Evolutionary conservation across 768 basidiomycete species (phyloP).

Genomic region (Daedalea quercina): DNA sequence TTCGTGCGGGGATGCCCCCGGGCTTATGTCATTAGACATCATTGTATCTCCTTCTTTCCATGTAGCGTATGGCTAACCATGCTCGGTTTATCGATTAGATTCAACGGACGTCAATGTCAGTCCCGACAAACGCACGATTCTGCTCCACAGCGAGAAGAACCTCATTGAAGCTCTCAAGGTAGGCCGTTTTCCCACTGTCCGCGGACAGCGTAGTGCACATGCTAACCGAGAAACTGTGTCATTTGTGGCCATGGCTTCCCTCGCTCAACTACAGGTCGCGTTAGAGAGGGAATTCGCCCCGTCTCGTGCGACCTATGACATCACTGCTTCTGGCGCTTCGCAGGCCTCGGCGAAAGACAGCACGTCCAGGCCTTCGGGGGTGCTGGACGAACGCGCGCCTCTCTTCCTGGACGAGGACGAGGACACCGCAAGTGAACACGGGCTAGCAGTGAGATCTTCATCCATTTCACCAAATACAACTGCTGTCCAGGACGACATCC

Average conservation of each 20-base stretch:
- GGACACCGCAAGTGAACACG: not conserved
- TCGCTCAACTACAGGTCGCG: slow-evolving; percentile 36
- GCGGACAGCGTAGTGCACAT: not conserved
- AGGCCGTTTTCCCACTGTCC: not conserved
- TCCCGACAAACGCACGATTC: slow-evolving; percentile 94
- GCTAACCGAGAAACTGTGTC: not conserved
- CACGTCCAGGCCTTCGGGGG: not conserved
- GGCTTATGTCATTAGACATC: too few species aligned
- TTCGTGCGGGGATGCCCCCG: not conserved
- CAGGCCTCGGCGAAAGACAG: slow-evolving; percentile 1
- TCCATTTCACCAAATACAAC: not conserved
- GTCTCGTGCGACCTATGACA: slow-evolving; percentile 65
- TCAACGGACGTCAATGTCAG: slow-evolving; percentile 90
- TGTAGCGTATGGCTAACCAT: not conserved
- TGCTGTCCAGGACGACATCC: not conserved
- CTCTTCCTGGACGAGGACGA: slow-evolving; percentile 19
- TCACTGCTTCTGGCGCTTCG: slow-evolving; percentile 21
- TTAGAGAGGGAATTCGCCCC: slow-evolving; percentile 66
- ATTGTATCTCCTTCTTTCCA: too few species aligned
- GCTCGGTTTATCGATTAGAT: slow-evolving; percentile 32
- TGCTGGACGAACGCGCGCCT: slow-evolving; percentile 2
- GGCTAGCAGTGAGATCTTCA: not conserved
- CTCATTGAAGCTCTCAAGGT: slow-evolving; percentile 79
- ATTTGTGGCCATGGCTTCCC: too few species aligned
- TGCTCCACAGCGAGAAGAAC: slow-evolving; percentile 81